Base-by-base conservation (phyloP, 495 filamentous ascomycete genomes). In the Tuber microsphaerosporum region DNA sequence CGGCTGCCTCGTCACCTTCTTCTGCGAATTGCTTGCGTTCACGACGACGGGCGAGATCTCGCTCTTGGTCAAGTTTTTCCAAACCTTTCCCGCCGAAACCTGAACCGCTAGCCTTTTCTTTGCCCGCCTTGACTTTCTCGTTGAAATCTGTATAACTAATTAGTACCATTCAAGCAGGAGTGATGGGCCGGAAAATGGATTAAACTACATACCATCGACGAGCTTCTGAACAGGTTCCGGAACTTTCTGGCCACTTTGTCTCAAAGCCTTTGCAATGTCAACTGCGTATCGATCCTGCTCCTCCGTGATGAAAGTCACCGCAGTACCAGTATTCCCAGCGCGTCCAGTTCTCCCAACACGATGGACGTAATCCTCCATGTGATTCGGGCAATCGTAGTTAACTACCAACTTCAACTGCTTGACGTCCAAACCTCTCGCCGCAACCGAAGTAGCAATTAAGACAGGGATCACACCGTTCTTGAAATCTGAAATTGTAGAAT, bases 321-420 rank as follows among this genome's bases (percentile, higher is more conserved):
- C 96, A 34, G 93, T 97, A 75, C 96, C 96, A 9, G 88, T 96
- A 81, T 97, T 96, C 42, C 96, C 96, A 42, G 96, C 96, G 84
- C 96, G 90, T 9, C 96, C 96, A 14, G 96, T 99, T 75, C 96
- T 90, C 71, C 96, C 96, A 73, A 92, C 93, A 79, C 96, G 92
- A 83, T 99, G 96, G 16, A 99, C 94, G 81, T 99, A 99, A 82
- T 99, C 96, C 84, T 99, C 96, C 45, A 97, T 86, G 84, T 99
- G 96, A 82, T 97, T 97, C 5, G 96, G 96, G 6, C 92, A 91
- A 83, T 99, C 96, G 82, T 94, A 99, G 80, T 99, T 99, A 81
- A 99, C 90, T 34, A 99, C 96, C 26, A 98, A 86, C 84, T 97
- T 97, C 41, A 99, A 86, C 84, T 98, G 93, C 84, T 97, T 97